Conservation (phyloP, 2,329 filamentous ascomycete species). For the Cercospora berteroae region DNA sequence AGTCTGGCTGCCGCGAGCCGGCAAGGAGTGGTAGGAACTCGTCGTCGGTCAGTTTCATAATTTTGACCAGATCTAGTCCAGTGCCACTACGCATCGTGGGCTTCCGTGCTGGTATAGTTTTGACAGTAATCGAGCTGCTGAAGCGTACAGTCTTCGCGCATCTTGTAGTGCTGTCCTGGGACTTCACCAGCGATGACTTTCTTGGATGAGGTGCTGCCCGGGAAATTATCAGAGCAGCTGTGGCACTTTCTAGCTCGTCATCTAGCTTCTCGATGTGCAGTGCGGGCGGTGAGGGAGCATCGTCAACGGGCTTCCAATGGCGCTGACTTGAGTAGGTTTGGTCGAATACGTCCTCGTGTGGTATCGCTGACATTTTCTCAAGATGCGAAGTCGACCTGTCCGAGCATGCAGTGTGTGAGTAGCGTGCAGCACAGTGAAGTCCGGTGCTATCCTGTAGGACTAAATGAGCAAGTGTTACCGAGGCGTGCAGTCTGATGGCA, state of each 20-base stretch:
- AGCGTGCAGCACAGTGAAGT: background rate
- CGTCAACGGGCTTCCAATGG: background rate
- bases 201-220: background rate
- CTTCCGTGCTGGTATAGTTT: slow-evolving; percentile 2
- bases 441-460: background rate
- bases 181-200: slow-evolving; percentile 13
- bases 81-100: background rate
- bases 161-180: background rate
- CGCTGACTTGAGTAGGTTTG: background rate
- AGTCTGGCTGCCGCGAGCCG: slow-evolving; percentile 13
- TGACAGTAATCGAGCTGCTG: background rate
- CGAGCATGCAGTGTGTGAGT: background rate
- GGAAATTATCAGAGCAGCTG: slow-evolving; percentile 7
- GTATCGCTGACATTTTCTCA: background rate
- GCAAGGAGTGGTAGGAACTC: slow-evolving; percentile 6
- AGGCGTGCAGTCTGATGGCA: background rate
- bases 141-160: slow-evolving; percentile 14
- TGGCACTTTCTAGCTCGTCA: slow-evolving; percentile 8
- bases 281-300: background rate
- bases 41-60: slow-evolving; percentile 1
- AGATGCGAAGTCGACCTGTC: background rate
- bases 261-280: slow-evolving; percentile 11
- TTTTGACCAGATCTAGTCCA: slow-evolving; percentile 2
- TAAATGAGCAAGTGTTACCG: background rate
- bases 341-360: background rate